Base-by-base conservation (phyloP, 176 grass and related monocot species). In the Raddia distichophylla region DNA sequence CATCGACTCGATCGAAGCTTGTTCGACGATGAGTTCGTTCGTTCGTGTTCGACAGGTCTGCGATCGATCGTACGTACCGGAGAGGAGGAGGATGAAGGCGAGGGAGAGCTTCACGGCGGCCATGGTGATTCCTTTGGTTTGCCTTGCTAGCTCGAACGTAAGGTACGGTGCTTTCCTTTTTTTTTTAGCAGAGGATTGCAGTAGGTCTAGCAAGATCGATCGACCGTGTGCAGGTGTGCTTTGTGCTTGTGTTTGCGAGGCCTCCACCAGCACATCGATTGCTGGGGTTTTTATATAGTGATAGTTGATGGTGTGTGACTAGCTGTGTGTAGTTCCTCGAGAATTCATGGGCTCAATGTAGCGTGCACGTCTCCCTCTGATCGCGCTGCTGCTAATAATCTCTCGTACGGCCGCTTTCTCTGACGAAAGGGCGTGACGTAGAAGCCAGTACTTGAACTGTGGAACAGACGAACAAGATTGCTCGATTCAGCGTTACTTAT, bases 11-110 rank as follows among this genome's bases (percentile, higher is more conserved):
- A 27, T 27, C 27, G 27, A 27, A 27, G 27, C 27, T 27, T 27
- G 27, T 27, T 27, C 0, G 27, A 27, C 27, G 27, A 27, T 27
- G 27, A 27, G 1, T 27, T 27, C 27, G 27, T 27, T 27, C 27
- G 27, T 27, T 27, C 27, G 27, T 27, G 27, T 27, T 27, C 27
- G 27, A 27, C 27, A 0, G 27, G 27, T 27, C 27, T 17, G 52
- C 15, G 14, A 55, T 55, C 53, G 16, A 18, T 17, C 18, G 27
- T 4, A 40, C 4, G 37, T 86, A 80, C 83, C 83, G 13, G 54
- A 86, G 17, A 83, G 60, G 80, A 78, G 82, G 22, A 86, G 76
- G 34, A 80, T 22, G 79, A 87, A 60, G 71, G 85, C 6, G 80
- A 83, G 60, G 4, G 85, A 60, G 67, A 87, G 70, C 78, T 87